Conservation (phyloP, 371 early-diverging fungal genomes). For the Saksenaea vasiformis region DNA sequence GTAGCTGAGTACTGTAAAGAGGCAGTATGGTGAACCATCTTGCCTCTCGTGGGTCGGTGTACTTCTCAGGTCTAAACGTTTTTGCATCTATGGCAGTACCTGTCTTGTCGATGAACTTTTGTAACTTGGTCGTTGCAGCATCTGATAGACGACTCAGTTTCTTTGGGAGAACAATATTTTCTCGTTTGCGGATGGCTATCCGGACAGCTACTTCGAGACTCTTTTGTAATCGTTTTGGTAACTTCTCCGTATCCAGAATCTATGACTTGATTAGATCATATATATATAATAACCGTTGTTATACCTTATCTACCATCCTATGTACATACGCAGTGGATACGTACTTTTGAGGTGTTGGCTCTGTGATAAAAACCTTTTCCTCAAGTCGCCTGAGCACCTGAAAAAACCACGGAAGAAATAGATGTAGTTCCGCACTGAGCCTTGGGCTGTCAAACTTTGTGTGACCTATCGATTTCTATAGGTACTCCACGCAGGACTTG, state of each 20-base stretch:
- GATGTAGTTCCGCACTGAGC: background rate
- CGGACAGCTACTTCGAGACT: background rate
- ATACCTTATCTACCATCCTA: background rate
- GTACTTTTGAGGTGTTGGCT: background rate
- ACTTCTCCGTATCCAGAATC: background rate
- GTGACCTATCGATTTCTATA: no score
- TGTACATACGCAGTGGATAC: background rate
- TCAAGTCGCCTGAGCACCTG: background rate
- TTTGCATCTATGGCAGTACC: background rate
- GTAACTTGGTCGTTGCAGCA: background rate
- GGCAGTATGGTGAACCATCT: background rate
- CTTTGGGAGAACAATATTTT: background rate
- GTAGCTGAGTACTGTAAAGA: background rate
- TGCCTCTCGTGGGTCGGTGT: background rate
- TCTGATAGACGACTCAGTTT: background rate
- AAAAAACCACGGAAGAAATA: background rate
- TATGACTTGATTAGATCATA: background rate
- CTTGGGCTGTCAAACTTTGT: no score
- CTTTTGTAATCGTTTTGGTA: background rate
- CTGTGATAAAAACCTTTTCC: background rate
- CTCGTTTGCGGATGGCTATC: background rate
- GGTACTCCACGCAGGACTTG: no score
- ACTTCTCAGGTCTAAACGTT: background rate
- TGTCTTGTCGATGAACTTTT: background rate
- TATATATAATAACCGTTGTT: background rate